Evolutionary conservation across 1,139 yeast species (phyloP).

Genomic region (Wickerhamomyces sp.): DNA sequence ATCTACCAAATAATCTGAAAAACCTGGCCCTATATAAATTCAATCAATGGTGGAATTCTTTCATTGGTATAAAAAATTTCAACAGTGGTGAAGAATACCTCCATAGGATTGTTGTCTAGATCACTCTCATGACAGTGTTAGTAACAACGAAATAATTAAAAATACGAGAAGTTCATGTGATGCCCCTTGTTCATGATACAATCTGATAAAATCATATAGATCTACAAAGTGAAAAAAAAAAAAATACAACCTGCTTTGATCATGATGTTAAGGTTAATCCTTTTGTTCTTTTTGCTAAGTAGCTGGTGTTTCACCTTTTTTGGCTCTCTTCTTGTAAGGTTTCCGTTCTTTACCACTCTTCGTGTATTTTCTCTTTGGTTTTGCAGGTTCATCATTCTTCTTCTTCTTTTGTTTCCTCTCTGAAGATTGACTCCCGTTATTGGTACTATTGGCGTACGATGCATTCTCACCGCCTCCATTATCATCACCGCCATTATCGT

Average conservation of each 20-base stretch:
- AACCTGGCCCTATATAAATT: conserved; percentile 43
- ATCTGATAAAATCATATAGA: neutral
- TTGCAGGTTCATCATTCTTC: conserved; percentile 17
- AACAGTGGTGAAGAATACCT: conserved; percentile 15
- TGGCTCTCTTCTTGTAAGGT: conserved; percentile 25
- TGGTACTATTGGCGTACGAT: neutral
- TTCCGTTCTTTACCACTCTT: conserved; percentile 25
- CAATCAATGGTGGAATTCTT: conserved; percentile 64
- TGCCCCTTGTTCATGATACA: no score
- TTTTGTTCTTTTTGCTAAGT: neutral
- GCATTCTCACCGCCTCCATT: neutral
- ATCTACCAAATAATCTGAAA: conserved; percentile 63
- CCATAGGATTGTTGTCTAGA: conserved; percentile 11
- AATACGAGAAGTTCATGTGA: no score
- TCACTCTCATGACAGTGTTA: no score
- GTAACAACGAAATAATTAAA: no score
- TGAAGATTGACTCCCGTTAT: neutral
- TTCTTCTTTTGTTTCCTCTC: conserved; percentile 7
- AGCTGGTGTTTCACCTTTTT: conserved; percentile 15
- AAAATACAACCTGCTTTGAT: neutral
- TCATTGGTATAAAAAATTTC: conserved; percentile 51
- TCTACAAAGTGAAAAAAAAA: neutral
- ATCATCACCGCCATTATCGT: conserved; percentile 8
- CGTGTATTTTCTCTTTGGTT: conserved; percentile 24
- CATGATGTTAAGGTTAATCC: neutral